Evolutionary conservation across 805 yeast genomes (phyloP), one percentile per base, ranked within the genome.

Genomic region (Teunomyces gatunensis): DNA sequence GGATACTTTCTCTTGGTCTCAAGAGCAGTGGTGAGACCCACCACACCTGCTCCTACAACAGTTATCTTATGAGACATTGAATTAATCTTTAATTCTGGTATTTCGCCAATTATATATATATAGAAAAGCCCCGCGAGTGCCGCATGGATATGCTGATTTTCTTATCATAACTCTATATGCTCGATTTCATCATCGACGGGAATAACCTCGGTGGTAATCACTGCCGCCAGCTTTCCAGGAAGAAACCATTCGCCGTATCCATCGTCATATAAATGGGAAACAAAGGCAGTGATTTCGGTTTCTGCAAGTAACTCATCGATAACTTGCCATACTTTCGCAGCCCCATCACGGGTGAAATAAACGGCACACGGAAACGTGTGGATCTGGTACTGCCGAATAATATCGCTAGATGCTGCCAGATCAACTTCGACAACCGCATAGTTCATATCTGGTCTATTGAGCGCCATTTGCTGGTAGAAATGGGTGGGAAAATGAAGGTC

Each of bases 11-110:
- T 42, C 39, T 67, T 63, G 39, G 70, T 53, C 35, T 61, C 58
- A 11, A 69, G 49, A 0, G 75, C 74, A 0, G 67, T 52, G 9
- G 75, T 69, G 20, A 71, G 57, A 3, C 76, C 76, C 35, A 56
- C 44, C 1, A 70, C 74, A 5, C 76, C 76, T 5, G 73, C 73
- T 5, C 49, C 49, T 6, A 47, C 28, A 9, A 47, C 46, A 7
- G 44, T 34, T 11, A 36, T 36, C 13, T 23, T 17, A 21, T 11
- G 28, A 7, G 40, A 20, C 40, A 23, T 34, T 18, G 39, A 4
- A 17, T 18, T 18, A 34, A 15, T 18, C 5, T 18, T 34, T 34
- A 11, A 17, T 34, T 30, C 33, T 15, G 4, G 27, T 25, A 25
- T 7, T 25, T 3, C 27, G 4, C 20, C 3, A 18, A 18, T 18